These are phyloP conservation scores for Cladophialophora carrionii DNA, from an alignment of 2,329 filamentous ascomycete genomes.

Conservation along the genomic window DNA sequence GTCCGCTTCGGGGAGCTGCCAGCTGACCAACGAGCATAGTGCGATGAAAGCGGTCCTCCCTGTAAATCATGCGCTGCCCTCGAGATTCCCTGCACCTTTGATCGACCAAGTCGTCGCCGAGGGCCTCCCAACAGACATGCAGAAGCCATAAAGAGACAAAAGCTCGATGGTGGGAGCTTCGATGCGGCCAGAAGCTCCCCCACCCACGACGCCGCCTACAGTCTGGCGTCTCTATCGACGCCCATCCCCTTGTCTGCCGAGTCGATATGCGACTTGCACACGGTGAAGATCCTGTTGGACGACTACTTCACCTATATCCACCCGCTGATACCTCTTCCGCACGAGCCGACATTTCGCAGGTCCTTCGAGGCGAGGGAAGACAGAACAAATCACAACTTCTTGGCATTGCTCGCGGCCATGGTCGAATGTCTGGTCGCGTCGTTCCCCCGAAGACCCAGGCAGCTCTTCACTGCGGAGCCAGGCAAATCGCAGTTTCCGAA, in stretches of 20 bases:
- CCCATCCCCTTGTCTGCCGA: slow-evolving; percentile 55
- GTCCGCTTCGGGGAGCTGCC: slow-evolving; percentile 4
- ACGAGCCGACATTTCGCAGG: slow-evolving; percentile 52
- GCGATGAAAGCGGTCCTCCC: slow-evolving; percentile 67
- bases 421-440: slow-evolving; percentile 51
- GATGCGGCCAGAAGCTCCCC: slow-evolving; percentile 46
- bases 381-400: slow-evolving; percentile 47
- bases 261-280: slow-evolving; percentile 50
- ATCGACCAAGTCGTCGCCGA: slow-evolving; percentile 64
- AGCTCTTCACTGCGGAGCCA: slow-evolving; percentile 46
- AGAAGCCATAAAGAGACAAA: slow-evolving; percentile 67
- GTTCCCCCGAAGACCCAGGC: slow-evolving; percentile 50
- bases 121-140: slow-evolving; percentile 69
- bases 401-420: slow-evolving; percentile 52
- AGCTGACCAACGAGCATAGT: slow-evolving; percentile 48
- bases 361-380: slow-evolving; percentile 51
- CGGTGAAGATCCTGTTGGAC: slow-evolving; percentile 49
- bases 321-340: slow-evolving; percentile 51
- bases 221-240: slow-evolving; percentile 55
- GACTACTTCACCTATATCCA: slow-evolving; percentile 56
- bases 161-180: slow-evolving; percentile 46
- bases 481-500: slow-evolving; percentile 48
- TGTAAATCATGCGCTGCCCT: slow-evolving; percentile 67
- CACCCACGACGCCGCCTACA: slow-evolving; percentile 56
- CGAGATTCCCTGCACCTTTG: slow-evolving; percentile 69